Evolutionary conservation across 345 rosid genomes (phyloP).

Genomic region (Melaleuca quinquenervia): DNA sequence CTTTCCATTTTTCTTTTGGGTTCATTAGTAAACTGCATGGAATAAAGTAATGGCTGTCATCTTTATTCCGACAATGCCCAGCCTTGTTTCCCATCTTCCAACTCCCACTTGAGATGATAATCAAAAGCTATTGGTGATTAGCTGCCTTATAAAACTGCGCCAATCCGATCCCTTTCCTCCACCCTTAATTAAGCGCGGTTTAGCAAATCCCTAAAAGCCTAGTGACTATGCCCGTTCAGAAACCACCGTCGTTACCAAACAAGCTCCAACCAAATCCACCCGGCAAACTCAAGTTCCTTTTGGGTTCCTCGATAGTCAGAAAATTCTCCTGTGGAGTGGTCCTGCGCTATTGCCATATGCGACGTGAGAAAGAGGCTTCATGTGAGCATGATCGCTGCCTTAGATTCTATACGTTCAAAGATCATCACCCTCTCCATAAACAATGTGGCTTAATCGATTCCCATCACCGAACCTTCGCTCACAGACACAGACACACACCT

Average conservation of each 20-base stretch:
- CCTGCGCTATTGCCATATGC: neutral
- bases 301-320: neutral
- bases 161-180: neutral
- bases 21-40: neutral
- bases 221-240: neutral
- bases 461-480: neutral
- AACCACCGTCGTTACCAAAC: neutral
- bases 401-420: neutral
- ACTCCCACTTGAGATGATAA: neutral
- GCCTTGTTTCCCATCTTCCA: constrained; percentile 3
- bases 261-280: neutral
- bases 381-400: neutral
- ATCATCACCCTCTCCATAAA: neutral
- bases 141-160: neutral
- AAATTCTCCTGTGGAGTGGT: neutral
- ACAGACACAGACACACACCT: neutral
- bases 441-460: neutral
- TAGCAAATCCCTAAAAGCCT: neutral
- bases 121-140: constrained; percentile 1
- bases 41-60: constrained; percentile 4
- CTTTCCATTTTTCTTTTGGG: neutral
- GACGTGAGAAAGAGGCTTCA: neutral
- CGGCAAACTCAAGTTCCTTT: neutral
- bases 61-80: constrained; percentile 6
- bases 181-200: neutral